Base-by-base conservation (phyloP, 2,329 filamentous ascomycete species). In the Trichoderma sp. region DNA sequence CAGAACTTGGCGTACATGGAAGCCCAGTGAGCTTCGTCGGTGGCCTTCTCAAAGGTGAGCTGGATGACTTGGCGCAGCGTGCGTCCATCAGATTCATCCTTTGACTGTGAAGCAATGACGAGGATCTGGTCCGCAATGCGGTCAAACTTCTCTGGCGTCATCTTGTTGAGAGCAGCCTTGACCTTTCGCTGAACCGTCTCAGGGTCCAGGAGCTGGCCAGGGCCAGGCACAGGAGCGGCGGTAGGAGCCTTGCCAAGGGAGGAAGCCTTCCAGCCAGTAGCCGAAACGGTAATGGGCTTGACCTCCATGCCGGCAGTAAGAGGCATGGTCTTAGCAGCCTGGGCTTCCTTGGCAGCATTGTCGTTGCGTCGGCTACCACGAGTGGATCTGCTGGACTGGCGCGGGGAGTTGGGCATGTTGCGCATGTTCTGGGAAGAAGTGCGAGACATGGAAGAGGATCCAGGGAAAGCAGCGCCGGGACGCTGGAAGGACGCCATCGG, bases 1-100 rank as follows among this genome's bases (percentile, higher is more conserved):
- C 95, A 98, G 91, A 99, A 99, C 85, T 95, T 97, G 83, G 97
- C 97, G 83, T 99, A 99, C 94, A 98, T 98, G 24, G 94, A 94
- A 73, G 96, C 96, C 96, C 97, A 99, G 87, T 98, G 96, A 80
- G 95, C 94, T 85, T 99, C 97, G 82, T 99, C 97, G 35, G 95
- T 98, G 78, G 97, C 97, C 89, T 99, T 99, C 88, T 99, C 97
- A 80, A 99, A 99, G 1, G 96, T 98, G 77, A 99, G 94, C 86
- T 98, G 96, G 82, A 99, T 99, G 82, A 99, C 96, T 85, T 99
- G 97, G 81, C 97, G 94, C 68, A 99, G 90, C 8, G 97, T 98
- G 75, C 96, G 94, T 62, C 97, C 97, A 81, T 99, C 97, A 27
- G 91, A 91, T 86, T 99, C 97, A 80, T 97, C 93, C 89, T 98